Base-by-base conservation (phyloP, 2,329 filamentous ascomycete species). In the Venturia asperata region DNA sequence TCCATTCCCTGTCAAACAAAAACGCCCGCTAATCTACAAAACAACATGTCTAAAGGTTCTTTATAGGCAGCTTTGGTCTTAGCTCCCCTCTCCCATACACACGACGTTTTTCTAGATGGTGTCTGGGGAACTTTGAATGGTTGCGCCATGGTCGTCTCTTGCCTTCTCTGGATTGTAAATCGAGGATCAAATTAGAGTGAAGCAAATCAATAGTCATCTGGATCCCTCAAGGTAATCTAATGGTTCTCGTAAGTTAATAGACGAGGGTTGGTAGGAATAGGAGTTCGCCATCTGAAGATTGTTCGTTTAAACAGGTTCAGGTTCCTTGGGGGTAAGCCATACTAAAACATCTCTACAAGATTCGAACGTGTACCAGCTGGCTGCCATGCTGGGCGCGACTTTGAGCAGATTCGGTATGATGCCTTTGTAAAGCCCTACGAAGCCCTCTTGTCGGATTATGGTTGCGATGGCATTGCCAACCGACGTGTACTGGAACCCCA, bases 341-440 rank as follows among this genome's bases (percentile, higher is more conserved):
- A 95, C 80, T 49, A 97, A 79, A 73, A 95, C 89, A 77, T 99
- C 94, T 69, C 94, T 85, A 10, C 91, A 93, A 74, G 97, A 80
- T 78, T 99, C 94, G 74, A 96, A 99, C 76, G 92, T 97, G 67
- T 97, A 84, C 93, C 94, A 99, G 77, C 91, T 97, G 71, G 92
- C 95, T 19, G 94, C 94, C 93, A 99, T 99, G 75, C 92, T 97
- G 3, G 94, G 94, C 9, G 94, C 93, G 19, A 99, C 94, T 77
- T 99, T 99, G 67, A 99, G 84, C 27, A 99, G 81, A 72, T 99
- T 99, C 0, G 94, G 94, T 19, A 92, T 86, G 70, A 99, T 93
- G 65, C 94, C 94, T 77, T 97, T 99, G 82, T 97, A 99, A 55
- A 99, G 79, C 62, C 94, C 94, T 67, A 82, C 82, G 64, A 93